Evolutionary conservation across 305 asterid species (phyloP).

Genomic region (Fraxinus baroniana): DNA sequence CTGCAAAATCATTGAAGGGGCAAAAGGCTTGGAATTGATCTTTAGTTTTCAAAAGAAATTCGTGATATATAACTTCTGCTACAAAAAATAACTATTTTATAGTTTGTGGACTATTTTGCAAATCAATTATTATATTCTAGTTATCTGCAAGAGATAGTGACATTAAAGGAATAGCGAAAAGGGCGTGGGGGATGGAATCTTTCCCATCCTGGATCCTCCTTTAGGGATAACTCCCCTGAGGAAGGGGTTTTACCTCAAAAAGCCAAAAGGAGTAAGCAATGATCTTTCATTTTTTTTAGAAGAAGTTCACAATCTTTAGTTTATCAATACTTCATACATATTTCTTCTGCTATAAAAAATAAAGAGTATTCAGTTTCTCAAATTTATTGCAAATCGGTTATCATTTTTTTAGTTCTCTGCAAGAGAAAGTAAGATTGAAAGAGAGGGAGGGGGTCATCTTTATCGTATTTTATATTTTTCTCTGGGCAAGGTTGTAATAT

Average conservation of each 20-base stretch:
- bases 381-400: neutral
- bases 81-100: neutral
- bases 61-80: neutral
- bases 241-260: neutral
- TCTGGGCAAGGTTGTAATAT: conserved; percentile 9
- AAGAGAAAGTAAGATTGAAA: neutral
- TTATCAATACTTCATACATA: neutral
- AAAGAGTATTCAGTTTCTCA: neutral
- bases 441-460: neutral
- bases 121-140: neutral
- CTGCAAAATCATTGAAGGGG: neutral
- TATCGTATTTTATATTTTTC: neutral
- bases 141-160: neutral
- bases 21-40: neutral
- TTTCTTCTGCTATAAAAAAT: neutral
- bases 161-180: neutral
- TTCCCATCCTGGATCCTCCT: neutral
- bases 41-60: neutral
- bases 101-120: neutral
- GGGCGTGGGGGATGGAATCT: neutral
- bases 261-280: neutral
- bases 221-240: neutral
- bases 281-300: neutral
- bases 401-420: neutral
- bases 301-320: neutral